Conservation (phyloP, 805 yeast species). For the Teunomyces stri region DNA sequence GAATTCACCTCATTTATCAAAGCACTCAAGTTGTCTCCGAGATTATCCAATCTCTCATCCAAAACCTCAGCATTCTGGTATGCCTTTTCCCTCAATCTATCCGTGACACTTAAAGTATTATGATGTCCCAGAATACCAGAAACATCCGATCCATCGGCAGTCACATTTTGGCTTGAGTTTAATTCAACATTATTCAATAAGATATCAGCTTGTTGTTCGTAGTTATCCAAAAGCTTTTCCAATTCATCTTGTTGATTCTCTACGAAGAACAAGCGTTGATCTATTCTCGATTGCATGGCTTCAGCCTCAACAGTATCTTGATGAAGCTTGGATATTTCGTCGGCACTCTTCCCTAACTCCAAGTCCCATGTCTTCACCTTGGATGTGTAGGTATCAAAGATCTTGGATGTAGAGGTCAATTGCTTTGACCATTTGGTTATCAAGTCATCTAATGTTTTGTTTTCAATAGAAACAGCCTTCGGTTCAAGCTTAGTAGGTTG, state of each 20-base stretch:
- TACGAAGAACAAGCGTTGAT: constrained; percentile 80
- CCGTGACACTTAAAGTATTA: constrained; percentile 52
- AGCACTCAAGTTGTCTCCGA: constrained; percentile 74
- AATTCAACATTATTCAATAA: constrained; percentile 46
- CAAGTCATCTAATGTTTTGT: constrained; percentile 89
- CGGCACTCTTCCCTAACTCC: constrained; percentile 79
- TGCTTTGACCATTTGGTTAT: constrained; percentile 93
- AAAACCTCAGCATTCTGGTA: constrained; percentile 82
- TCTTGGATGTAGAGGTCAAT: constrained; percentile 65
- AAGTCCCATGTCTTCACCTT: constrained; percentile 85
- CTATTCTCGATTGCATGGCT: constrained; percentile 78
- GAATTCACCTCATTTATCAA: constrained; percentile 79
- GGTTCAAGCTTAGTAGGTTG: constrained; percentile 59
- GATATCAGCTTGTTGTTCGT: constrained; percentile 70
- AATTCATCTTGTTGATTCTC: constrained; percentile 91
- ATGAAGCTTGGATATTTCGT: constrained; percentile 74
- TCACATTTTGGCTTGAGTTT: constrained; percentile 15
- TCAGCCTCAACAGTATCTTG: constrained; percentile 80
- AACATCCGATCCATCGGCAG: constrained; percentile 6
- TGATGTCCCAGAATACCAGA: constrained; percentile 28
- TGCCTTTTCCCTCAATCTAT: constrained; percentile 85
- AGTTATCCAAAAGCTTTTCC: constrained; percentile 75
- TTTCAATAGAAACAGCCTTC: constrained; percentile 73
- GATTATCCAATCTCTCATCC: constrained; percentile 73
- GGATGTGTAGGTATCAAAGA: constrained; percentile 71